phyloP scores from a whole-genome alignment of 768 basidiomycete genomes.

The Terana coerulea region DNA sequence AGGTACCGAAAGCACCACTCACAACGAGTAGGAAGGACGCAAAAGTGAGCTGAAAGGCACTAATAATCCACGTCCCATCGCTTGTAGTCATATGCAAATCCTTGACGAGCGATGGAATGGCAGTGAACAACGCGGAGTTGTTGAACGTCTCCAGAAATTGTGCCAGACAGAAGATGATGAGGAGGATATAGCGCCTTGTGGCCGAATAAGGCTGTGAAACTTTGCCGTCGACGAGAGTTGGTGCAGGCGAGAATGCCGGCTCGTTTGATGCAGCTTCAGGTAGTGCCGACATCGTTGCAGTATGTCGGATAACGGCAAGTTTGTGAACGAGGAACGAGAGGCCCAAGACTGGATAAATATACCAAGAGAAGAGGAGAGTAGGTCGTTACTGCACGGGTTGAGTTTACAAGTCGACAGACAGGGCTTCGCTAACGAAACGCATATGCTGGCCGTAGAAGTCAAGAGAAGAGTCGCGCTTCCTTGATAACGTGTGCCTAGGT shows the following conservation, averaged over 20 bases:
- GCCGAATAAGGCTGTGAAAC: conserved; percentile 23
- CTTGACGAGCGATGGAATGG: conserved; percentile 26
- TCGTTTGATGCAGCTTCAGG: conserved; percentile 5
- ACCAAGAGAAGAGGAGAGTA: no score
- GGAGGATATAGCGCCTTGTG: conserved; percentile 27
- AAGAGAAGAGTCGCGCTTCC: no score
- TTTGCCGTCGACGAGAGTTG: conserved; percentile 27
- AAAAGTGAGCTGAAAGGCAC: conserved; percentile 34
- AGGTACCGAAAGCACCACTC: conserved; percentile 10
- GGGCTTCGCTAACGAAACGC: no score
- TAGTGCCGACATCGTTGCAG: conserved; percentile 4
- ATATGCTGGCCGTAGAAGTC: no score
- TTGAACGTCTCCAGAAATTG: conserved; percentile 37
- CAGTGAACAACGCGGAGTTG: conserved; percentile 32
- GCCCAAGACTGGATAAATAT: not conserved
- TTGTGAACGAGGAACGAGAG: not conserved
- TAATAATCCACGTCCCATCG: conserved; percentile 32
- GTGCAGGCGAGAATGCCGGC: conserved; percentile 22
- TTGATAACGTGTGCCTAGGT: no score
- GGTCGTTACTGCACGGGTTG: no score
- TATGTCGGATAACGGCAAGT: not conserved
- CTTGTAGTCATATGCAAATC: conserved; percentile 23
- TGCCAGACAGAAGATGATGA: conserved; percentile 32
- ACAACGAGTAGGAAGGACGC: conserved; percentile 33
- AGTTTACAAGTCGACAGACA: no score